Evolutionary conservation across 805 yeast genomes (phyloP), one percentile per base, ranked within the genome.

Genomic region (Hemisphaericaspora nanyangensis): DNA sequence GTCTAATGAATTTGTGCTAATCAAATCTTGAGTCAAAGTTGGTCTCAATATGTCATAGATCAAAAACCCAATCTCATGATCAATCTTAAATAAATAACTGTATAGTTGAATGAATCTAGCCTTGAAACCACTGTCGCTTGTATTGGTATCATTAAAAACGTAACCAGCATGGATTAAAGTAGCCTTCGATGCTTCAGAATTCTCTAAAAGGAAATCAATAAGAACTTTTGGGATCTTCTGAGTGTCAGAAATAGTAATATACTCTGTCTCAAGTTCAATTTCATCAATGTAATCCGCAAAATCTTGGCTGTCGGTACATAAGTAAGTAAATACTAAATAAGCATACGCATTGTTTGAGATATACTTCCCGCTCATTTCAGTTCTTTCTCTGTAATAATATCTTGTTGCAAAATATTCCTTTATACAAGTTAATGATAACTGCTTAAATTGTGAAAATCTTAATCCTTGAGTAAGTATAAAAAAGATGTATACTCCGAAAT

Each of bases 391-490:
- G 32, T 70, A 72, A 22, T 48, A 50, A 41, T 64, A 69, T 44
- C 80, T 61, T 15, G 68, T 58, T 17, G 61, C 60, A 51, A 77
- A 70, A 17, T 77, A 55, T 0, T 58, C 51, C 35, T 63, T 65
- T 48, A 82, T 50, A 17, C 76, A 64, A 1, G 59, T 61, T 25
- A 76, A 51, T 0, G 85, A 73, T 2, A 69, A 60, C 7, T 68
- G 71, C 41, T 72, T 74, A 16, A 81, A 66, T 40, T 75, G 79
- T 6, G 87, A 78, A 7, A 77, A 58, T 27, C 75, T 72, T 29
- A 82, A 56, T 0, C 90, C 91, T 50, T 74, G 79, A 4, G 76
- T 63, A 15, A 77, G 58, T 16, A 74, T 51, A 31, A 66, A 63
- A 22, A 77, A 55, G 26, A 82, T 53, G 15, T 77, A 65, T 20